Evolutionary conservation across 2,329 filamentous ascomycete genomes (phyloP).

Genomic region (Fusarium pilosicola): DNA sequence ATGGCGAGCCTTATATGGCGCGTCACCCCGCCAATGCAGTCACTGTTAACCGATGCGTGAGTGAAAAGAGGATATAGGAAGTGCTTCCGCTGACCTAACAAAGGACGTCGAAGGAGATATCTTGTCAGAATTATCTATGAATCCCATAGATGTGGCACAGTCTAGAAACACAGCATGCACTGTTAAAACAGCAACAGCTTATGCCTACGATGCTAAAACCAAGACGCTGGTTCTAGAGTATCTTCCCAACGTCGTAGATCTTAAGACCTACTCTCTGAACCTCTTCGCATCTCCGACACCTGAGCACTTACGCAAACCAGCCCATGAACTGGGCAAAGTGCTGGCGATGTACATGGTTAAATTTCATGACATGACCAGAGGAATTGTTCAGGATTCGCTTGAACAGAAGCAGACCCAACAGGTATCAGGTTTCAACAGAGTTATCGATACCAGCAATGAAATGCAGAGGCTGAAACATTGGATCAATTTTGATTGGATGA

Average conservation of each 20-base stretch:
- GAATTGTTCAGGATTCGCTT: neutral
- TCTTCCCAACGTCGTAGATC: neutral
- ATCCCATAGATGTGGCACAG: fast-evolving
- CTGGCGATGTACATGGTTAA: neutral
- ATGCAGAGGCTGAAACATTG: constrained; percentile 3
- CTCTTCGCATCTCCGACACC: neutral
- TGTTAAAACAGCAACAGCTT: neutral
- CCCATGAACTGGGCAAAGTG: neutral
- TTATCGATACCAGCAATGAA: neutral
- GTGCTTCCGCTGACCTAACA: neutral
- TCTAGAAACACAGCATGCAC: neutral
- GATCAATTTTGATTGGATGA: constrained; percentile 11
- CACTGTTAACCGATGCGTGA: neutral
- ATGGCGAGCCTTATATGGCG: constrained; percentile 7
- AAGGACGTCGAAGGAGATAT: neutral
- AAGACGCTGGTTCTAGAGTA: neutral
- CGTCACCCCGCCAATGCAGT: neutral
- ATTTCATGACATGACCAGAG: neutral
- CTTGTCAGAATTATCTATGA: neutral
- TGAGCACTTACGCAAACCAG: neutral
- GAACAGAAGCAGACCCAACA: too few species aligned
- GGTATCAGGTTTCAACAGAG: neutral
- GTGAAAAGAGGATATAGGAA: neutral
- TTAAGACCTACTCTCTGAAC: neutral
- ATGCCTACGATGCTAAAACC: neutral